Conservation (phyloP, 2,329 filamentous ascomycete genomes). For the Trichoderma citrinoviride region DNA sequence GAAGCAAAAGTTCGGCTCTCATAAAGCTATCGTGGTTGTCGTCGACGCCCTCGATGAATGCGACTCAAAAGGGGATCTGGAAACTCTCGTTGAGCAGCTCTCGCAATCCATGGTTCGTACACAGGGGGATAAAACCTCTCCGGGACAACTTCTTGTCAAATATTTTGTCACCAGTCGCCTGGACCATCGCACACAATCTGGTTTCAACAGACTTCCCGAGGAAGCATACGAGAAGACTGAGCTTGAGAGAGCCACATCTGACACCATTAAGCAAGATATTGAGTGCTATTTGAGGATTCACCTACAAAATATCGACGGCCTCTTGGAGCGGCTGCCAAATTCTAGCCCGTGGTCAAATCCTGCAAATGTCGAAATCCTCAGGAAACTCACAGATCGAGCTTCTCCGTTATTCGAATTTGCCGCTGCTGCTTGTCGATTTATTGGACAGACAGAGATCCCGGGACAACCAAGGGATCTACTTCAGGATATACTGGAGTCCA, state of each 20-base stretch:
- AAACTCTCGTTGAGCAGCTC: constrained; percentile 29
- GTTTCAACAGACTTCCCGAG: constrained; percentile 28
- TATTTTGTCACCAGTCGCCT: constrained; percentile 42
- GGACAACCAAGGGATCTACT: constrained; percentile 25
- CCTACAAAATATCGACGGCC: background rate
- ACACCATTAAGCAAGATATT: constrained; percentile 32
- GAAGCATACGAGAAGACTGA: background rate
- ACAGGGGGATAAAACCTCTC: background rate
- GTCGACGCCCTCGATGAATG: constrained; percentile 37
- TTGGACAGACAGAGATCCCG: constrained; percentile 18
- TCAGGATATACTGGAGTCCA: constrained; percentile 25
- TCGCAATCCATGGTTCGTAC: background rate
- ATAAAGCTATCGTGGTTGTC: constrained; percentile 29
- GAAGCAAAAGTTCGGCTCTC: accelerated
- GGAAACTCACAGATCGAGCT: constrained; percentile 13
- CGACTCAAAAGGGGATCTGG: constrained; percentile 31
- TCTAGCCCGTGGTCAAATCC: background rate
- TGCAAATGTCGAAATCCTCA: background rate
- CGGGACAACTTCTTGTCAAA: constrained; percentile 27
- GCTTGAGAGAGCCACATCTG: background rate
- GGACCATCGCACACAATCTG: constrained; percentile 34
- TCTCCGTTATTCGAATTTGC: constrained; percentile 27
- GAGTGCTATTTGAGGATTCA: background rate
- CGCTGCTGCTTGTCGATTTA: constrained; percentile 26
- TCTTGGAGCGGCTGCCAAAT: background rate